Evolutionary conservation across 768 basidiomycete species (phyloP), one percentile per base, ranked within the genome.

Genomic region (Hypholoma fasciculare): DNA sequence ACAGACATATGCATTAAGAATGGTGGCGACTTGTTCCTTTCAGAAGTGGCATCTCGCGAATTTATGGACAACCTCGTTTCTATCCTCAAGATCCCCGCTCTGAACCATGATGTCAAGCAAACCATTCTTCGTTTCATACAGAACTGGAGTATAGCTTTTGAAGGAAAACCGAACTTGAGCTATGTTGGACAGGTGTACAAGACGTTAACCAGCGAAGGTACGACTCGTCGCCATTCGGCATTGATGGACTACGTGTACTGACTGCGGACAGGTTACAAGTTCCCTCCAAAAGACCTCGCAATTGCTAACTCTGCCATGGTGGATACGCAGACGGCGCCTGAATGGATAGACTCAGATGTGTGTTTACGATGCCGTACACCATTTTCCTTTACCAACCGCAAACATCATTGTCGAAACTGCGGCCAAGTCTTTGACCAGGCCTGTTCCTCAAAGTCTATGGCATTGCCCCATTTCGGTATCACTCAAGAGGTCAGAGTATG

Each of bases 351-450:
- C 70, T 94, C 94, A 0, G 94, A 97, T 47, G 85, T 95, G 14
- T 99, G 97, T 71, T 84, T 96, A 57, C 86, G 94, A 17, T 99
- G 97, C 72, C 85, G 97, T 16, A 88, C 90, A 0, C 71, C 92
- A 0, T 99, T 99, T 72, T 85, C 88, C 0, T 95, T 98, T 70
- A 97, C 95, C 30, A 98, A 98, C 69, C 84, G 97, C 51, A 98
- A 98, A 70, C 97, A 99, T 66, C 97, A 99, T 67, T 99, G 97
- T 70, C 86, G 97, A 13, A 98, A 98, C 71, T 99, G 97, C 73
- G 97, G 97, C 7, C 88, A 90, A 69, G 94, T 98, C 13, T 98
- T 97, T 68, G 96, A 98, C 73, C 94, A 96, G 54, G 81, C 85
- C 42, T 99, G 97, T 71, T 96, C 94, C 0, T 88, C 90, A 36